These are phyloP conservation scores for Aureobasidium sp. DNA, from an alignment of 2,329 filamentous ascomycete species.

Conservation along the genomic window DNA sequence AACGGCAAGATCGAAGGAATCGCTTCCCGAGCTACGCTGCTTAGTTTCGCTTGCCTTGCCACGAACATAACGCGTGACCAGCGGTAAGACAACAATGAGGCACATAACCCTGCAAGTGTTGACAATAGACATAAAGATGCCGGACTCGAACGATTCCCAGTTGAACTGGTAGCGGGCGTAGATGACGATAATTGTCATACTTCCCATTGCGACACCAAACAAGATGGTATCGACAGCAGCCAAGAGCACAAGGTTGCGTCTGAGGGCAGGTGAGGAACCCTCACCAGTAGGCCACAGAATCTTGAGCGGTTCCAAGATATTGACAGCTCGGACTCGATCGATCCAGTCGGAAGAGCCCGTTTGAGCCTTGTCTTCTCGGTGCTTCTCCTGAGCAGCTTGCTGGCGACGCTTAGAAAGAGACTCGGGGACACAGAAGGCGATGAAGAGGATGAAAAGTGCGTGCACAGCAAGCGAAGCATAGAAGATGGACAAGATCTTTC, in stretches of 20 bases:
- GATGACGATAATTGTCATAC: slow-evolving; percentile 70
- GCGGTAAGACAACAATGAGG: slow-evolving; percentile 66
- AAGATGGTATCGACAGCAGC: slow-evolving; percentile 74
- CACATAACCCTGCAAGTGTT: slow-evolving; percentile 68
- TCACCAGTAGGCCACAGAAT: slow-evolving; percentile 67
- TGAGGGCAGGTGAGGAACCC: slow-evolving; percentile 51
- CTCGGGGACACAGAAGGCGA: slow-evolving; percentile 69
- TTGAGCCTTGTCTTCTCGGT: slow-evolving; percentile 35
- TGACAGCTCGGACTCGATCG: slow-evolving; percentile 40
- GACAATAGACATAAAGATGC: slow-evolving; percentile 70
- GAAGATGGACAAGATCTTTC: slow-evolving; percentile 71
- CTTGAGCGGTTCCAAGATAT: slow-evolving; percentile 67
- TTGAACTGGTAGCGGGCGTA: slow-evolving; percentile 74
- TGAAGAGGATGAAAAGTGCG: slow-evolving; percentile 61
- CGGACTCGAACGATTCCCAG: slow-evolving; percentile 76
- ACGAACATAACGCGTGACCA: slow-evolving; percentile 69
- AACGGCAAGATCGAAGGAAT: slow-evolving; percentile 66
- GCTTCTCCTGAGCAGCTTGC: slow-evolving; percentile 59
- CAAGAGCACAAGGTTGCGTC: slow-evolving; percentile 74
- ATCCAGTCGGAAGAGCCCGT: slow-evolving; percentile 34
- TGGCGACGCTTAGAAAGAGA: slow-evolving; percentile 71
- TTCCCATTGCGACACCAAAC: slow-evolving; percentile 73
- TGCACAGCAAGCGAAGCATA: slow-evolving; percentile 71
- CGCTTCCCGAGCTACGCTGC: slow-evolving; percentile 58
- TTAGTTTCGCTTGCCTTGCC: slow-evolving; percentile 39